Conservation (phyloP, 371 early-diverging fungal genomes). For the Mucor lusitanicus region DNA sequence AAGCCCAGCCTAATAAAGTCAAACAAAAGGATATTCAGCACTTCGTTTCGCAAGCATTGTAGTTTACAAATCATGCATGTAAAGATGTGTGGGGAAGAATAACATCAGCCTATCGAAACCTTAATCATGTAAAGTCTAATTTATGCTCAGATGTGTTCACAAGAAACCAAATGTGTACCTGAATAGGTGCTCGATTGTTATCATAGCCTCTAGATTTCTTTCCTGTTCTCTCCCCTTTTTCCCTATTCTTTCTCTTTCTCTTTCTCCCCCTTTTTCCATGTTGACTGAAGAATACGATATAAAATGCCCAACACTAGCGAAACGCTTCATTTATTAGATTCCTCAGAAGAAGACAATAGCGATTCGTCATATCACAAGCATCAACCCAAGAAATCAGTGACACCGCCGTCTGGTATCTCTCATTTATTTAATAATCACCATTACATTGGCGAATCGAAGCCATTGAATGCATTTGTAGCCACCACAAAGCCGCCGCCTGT, state of each 20-base stretch:
- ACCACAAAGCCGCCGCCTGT: conserved; percentile 2
- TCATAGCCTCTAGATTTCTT: background rate
- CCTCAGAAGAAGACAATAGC: background rate
- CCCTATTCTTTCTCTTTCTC: background rate
- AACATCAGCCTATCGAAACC: background rate
- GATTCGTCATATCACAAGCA: background rate
- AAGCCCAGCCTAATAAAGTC: too few species aligned
- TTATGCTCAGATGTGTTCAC: conserved; percentile 1
- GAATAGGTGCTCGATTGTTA: background rate
- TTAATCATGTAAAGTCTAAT: background rate
- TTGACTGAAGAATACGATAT: background rate
- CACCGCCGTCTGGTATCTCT: background rate
- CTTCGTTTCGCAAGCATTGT: too few species aligned
- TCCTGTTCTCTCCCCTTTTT: background rate
- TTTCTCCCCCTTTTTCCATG: background rate
- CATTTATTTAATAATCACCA: background rate
- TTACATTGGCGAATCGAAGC: background rate
- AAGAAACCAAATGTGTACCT: background rate
- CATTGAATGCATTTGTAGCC: conserved; percentile 2
- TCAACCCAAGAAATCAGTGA: background rate
- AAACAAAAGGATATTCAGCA: too few species aligned
- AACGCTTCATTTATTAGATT: background rate
- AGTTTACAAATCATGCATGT: background rate
- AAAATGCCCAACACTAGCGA: background rate
- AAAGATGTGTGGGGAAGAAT: background rate